phyloP scores from a whole-genome alignment of 768 basidiomycete genomes.

The Xerocomellus amylosporus region DNA sequence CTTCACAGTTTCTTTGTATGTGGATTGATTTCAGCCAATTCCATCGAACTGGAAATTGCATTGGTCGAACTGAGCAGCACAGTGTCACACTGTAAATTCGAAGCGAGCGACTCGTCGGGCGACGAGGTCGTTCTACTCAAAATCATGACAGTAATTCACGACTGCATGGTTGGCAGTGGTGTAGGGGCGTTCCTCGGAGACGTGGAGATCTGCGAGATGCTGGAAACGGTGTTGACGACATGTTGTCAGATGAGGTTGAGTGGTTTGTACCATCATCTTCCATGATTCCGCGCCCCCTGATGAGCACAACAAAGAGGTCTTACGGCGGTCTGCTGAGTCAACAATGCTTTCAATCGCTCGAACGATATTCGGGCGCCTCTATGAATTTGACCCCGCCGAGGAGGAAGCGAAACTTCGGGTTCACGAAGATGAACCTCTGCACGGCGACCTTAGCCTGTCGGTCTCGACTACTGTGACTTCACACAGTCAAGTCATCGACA shows the following conservation, averaged over 20 bases:
- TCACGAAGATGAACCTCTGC: slow-evolving; percentile 48
- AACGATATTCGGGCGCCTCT: slow-evolving; percentile 75
- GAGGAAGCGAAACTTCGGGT: slow-evolving; percentile 66
- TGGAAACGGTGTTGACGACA: slow-evolving; percentile 95
- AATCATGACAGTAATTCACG: slow-evolving; percentile 86
- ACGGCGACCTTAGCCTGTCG: slow-evolving; percentile 61
- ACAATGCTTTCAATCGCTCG: slow-evolving; percentile 88
- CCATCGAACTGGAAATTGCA: slow-evolving; percentile 58
- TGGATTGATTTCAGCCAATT: slow-evolving; percentile 60
- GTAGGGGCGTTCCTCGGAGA: slow-evolving; percentile 80
- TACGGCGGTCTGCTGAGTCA: slow-evolving; percentile 82
- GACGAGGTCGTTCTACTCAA: slow-evolving; percentile 94
- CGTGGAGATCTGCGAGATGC: slow-evolving; percentile 95
- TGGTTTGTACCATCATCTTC: slow-evolving; percentile 51
- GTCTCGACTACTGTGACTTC: slow-evolving; percentile 40
- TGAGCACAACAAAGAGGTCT: slow-evolving; percentile 55
- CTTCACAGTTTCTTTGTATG: slow-evolving; percentile 86
- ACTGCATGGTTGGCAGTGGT: slow-evolving; percentile 64
- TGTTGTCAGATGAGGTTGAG: slow-evolving; percentile 97
- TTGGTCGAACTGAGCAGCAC: slow-evolving; percentile 84
- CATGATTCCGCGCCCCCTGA: slow-evolving; percentile 12
- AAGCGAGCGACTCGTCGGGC: slow-evolving; percentile 94
- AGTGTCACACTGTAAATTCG: slow-evolving; percentile 95
- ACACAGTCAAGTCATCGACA: slow-evolving; percentile 20
- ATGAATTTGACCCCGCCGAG: slow-evolving; percentile 54